phyloP scores from a whole-genome alignment of 306 rosid genomes.

The Quercus parvula region DNA sequence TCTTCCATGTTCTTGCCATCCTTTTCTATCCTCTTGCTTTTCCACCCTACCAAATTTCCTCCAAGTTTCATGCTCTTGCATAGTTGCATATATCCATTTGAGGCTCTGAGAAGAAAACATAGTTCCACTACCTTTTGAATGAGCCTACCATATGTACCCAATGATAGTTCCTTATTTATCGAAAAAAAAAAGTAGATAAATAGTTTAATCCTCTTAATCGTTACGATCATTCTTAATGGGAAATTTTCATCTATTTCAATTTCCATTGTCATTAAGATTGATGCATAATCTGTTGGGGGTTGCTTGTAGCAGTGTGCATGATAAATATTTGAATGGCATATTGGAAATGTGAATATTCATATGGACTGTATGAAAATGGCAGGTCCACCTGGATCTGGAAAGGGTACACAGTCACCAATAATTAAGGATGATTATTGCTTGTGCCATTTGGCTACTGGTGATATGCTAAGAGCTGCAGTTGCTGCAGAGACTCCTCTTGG shows the following conservation, averaged over 20 bases:
- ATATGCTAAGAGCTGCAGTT: slow-evolving; percentile 95
- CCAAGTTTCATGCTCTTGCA: too few relatives aligned
- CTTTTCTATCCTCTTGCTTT: too few relatives aligned
- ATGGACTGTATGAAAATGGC: slow-evolving; percentile 27
- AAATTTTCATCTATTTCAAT: neutral
- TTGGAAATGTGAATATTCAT: slow-evolving; percentile 2
- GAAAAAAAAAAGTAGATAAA: too few relatives aligned
- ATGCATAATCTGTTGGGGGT: neutral
- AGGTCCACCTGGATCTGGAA: slow-evolving; percentile 99
- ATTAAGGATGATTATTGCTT: slow-evolving; percentile 94
- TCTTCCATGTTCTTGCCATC: too few relatives aligned
- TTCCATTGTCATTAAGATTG: neutral
- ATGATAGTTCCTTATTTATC: too few relatives aligned
- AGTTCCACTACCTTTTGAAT: too few relatives aligned
- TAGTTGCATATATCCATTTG: too few relatives aligned
- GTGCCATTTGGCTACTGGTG: slow-evolving; percentile 99
- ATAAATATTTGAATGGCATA: neutral
- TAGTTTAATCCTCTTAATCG: too few relatives aligned
- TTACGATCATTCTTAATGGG: neutral
- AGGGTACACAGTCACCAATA: slow-evolving; percentile 96
- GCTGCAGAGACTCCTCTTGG: slow-evolving; percentile 95
- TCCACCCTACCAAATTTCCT: too few relatives aligned
- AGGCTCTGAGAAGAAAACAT: too few relatives aligned
- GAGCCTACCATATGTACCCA: too few relatives aligned
- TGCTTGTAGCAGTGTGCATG: neutral